Evolutionary conservation across 2,329 filamentous ascomycete species (phyloP).

Genomic region (Sclerotinia borealis): DNA sequence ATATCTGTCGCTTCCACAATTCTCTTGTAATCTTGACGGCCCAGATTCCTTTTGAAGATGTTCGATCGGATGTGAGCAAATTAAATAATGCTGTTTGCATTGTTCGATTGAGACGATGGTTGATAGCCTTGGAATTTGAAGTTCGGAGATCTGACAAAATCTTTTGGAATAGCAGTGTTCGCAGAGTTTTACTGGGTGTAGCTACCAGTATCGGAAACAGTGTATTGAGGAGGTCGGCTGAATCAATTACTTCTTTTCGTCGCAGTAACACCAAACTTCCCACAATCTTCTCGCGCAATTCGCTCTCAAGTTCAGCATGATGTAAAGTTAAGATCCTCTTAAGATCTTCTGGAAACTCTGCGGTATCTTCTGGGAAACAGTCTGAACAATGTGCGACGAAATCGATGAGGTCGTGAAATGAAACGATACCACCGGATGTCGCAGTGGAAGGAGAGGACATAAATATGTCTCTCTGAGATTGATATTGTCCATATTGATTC

Average conservation of each 20-base stretch:
- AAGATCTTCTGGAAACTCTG: constrained; percentile 71
- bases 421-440: constrained; percentile 71
- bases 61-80: constrained; percentile 76
- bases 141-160: constrained; percentile 86
- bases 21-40: constrained; percentile 92
- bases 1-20: constrained; percentile 93
- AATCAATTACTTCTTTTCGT: constrained; percentile 90
- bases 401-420: constrained; percentile 86
- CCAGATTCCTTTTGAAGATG: constrained; percentile 86
- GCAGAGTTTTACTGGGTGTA: constrained; percentile 86
- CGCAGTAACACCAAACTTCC: constrained; percentile 80
- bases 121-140: constrained; percentile 79
- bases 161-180: constrained; percentile 78
- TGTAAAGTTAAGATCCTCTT: constrained; percentile 75
- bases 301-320: constrained; percentile 74
- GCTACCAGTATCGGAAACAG: constrained; percentile 90
- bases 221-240: constrained; percentile 73
- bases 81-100: constrained; percentile 93
- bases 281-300: constrained; percentile 90
- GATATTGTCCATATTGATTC: constrained; percentile 86
- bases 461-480: constrained; percentile 86
- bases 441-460: constrained; percentile 73
- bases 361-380: constrained; percentile 79
- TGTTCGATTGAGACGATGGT: constrained; percentile 87
- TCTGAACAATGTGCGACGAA: constrained; percentile 91